These are phyloP conservation scores for Suhomyces canberraensis DNA, from an alignment of 805 yeast genomes.

Conservation along the genomic window DNA sequence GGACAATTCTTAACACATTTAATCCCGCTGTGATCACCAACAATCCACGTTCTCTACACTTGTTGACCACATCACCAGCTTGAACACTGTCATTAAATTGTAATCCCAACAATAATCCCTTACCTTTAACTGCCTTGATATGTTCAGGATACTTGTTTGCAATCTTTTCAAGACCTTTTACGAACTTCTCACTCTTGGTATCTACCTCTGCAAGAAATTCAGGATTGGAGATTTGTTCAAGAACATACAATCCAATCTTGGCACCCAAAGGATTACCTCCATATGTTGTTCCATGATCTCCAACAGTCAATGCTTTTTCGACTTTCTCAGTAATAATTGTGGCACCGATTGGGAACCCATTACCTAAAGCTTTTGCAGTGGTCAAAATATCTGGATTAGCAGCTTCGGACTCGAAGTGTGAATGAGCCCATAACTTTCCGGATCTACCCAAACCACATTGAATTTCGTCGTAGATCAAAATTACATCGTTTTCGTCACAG, in stretches of 20 bases:
- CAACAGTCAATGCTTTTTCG: slow-evolving; percentile 69
- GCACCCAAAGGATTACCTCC: slow-evolving; percentile 96
- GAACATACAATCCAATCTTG: slow-evolving; percentile 73
- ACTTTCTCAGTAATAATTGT: slow-evolving; percentile 81
- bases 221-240: slow-evolving; percentile 60
- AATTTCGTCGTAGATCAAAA: slow-evolving; percentile 89
- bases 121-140: slow-evolving; percentile 75
- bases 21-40: slow-evolving; percentile 89
- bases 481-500: slow-evolving; percentile 66
- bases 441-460: slow-evolving; percentile 96
- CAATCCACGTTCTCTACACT: slow-evolving; percentile 76
- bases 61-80: slow-evolving; percentile 59
- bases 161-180: slow-evolving; percentile 46
- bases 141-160: slow-evolving; percentile 56
- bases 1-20: slow-evolving; percentile 86
- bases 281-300: slow-evolving; percentile 97
- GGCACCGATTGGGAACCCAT: slow-evolving; percentile 96
- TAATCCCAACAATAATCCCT: slow-evolving; percentile 82
- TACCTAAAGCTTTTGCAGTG: slow-evolving; percentile 94
- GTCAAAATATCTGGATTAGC: slow-evolving; percentile 95
- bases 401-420: slow-evolving; percentile 55
- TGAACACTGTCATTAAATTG: slow-evolving; percentile 58
- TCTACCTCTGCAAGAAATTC: slow-evolving; percentile 61
- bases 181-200: slow-evolving; percentile 56
- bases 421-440: slow-evolving; percentile 92